Evolutionary conservation across 139 green algal genomes (phyloP).

Genomic region (Tetradesmus obliquus): DNA sequence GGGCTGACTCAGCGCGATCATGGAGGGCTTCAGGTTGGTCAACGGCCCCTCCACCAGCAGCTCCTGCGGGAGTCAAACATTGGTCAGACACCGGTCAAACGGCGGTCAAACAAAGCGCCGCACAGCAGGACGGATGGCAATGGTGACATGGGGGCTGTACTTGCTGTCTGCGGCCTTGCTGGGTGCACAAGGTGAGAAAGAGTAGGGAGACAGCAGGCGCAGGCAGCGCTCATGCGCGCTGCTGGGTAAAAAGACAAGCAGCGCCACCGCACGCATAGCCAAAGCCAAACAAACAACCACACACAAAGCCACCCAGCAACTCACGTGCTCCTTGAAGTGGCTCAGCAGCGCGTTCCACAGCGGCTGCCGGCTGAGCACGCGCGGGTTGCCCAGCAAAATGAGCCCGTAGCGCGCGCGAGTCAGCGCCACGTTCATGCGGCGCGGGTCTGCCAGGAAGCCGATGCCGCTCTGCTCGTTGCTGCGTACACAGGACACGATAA

Average conservation of each 20-base stretch:
- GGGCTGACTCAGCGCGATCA: conserved; percentile 85
- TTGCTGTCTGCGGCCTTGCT: too few species aligned
- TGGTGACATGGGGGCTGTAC: too few species aligned
- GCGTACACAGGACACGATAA: conserved; percentile 97
- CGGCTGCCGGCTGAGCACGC: conserved; percentile 68
- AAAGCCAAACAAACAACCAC: neutral
- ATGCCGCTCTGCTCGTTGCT: conserved; percentile 96
- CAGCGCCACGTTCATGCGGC: conserved; percentile 97
- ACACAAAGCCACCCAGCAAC: neutral
- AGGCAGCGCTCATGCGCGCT: too few species aligned
- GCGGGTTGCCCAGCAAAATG: conserved; percentile 95
- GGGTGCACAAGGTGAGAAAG: too few species aligned
- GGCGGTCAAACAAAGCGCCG: too few species aligned
- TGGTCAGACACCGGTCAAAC: neutral
- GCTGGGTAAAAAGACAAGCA: too few species aligned
- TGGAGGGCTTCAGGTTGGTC: conserved; percentile 90
- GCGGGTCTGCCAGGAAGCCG: conserved; percentile 96
- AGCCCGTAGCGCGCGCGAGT: conserved; percentile 91
- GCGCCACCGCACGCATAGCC: too few species aligned
- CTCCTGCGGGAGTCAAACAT: conserved; percentile 25
- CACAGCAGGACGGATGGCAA: too few species aligned
- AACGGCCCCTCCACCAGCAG: conserved; percentile 94
- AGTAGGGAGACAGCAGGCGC: too few species aligned
- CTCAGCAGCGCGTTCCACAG: conserved; percentile 95
- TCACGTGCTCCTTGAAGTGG: conserved; percentile 87